Conservation (phyloP, 202 grass and related monocot species). For the Dendrocalamus latiflorus region DNA sequence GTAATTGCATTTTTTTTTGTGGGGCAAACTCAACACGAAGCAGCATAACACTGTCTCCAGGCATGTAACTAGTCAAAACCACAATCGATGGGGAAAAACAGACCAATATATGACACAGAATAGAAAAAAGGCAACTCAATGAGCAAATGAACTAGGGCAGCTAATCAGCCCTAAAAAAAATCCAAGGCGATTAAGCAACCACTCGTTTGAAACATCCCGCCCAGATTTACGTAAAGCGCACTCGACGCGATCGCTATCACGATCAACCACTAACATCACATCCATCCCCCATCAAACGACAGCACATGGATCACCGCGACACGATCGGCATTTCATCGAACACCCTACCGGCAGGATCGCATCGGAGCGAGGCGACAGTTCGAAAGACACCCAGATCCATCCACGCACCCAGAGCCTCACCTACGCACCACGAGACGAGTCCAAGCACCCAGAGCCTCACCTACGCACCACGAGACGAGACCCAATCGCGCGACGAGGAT, state of each 20-base stretch:
- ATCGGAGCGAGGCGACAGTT: neutral
- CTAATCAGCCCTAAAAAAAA: neutral
- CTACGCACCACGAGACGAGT: neutral
- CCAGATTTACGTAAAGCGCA: neutral
- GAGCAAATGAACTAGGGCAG: neutral
- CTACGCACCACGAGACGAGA: neutral
- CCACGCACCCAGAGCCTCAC: conserved; percentile 5
- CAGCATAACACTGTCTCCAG: neutral
- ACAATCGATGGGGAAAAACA: neutral
- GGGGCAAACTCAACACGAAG: neutral
- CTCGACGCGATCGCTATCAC: neutral
- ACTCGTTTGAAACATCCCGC: neutral
- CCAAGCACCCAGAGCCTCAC: neutral
- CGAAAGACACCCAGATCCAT: neutral
- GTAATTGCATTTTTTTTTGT: neutral
- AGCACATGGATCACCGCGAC: neutral
- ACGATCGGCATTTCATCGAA: neutral
- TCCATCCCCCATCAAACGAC: neutral
- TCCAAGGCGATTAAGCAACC: neutral
- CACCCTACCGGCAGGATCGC: neutral
- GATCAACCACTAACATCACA: neutral
- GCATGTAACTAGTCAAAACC: neutral
- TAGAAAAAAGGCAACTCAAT: neutral
- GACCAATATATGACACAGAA: neutral
- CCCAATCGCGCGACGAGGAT: neutral